phyloP scores from a whole-genome alignment of 331 rosid genomes.

The Saraca asoca region DNA sequence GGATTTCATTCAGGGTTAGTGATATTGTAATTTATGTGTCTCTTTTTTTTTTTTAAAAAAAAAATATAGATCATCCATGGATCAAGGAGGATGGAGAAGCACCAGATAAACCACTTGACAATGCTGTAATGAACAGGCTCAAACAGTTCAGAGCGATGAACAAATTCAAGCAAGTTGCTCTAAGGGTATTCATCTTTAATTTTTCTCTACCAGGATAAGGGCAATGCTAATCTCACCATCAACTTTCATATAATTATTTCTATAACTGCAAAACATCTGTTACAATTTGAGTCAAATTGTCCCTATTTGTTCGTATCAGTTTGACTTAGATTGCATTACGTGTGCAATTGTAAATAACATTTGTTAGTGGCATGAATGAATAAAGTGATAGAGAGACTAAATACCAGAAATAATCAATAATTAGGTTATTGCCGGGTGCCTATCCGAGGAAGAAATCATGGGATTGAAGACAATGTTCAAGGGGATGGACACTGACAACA shows the following conservation, averaged over 20 bases:
- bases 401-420: no score
- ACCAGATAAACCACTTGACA: slow-evolving; percentile 94
- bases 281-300: no score
- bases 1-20: not conserved
- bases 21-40: no score
- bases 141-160: slow-evolving; percentile 98
- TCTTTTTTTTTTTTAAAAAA: no score
- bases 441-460: slow-evolving; percentile 97
- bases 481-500: slow-evolving; percentile 88
- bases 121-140: slow-evolving; percentile 90
- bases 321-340: no score
- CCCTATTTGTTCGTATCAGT: no score
- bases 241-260: not conserved
- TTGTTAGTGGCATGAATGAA: not conserved
- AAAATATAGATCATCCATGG: slow-evolving; percentile 78
- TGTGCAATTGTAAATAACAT: not conserved
- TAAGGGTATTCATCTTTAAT: slow-evolving; percentile 67
- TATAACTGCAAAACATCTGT: no score
- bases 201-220: no score
- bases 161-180: slow-evolving; percentile 96
- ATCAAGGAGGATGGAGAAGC: slow-evolving; percentile 99
- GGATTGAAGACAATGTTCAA: slow-evolving; percentile 94
- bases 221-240: no score
- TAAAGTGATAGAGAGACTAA: not conserved
- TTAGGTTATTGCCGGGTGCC: slow-evolving; percentile 92